Conservation (phyloP, 2,329 filamentous ascomycete genomes). For the Thermomyces lanuginosus region DNA sequence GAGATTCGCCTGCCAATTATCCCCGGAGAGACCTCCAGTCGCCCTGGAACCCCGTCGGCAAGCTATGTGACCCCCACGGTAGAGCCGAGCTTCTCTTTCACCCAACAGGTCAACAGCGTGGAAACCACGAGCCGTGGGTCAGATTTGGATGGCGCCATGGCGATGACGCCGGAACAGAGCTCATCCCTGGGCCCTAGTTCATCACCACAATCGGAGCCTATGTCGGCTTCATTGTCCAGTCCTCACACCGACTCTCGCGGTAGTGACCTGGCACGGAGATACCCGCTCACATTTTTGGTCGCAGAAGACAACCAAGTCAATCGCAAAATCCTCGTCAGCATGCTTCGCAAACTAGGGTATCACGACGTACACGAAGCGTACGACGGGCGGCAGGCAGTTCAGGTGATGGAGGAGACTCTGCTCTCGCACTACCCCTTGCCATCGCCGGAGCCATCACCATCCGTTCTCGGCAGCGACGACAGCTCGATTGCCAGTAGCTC, state of each 20-base stretch:
- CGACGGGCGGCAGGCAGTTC: constrained; percentile 51
- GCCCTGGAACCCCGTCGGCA: constrained; percentile 37
- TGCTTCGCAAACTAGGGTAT: constrained; percentile 53
- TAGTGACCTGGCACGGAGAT: constrained; percentile 39
- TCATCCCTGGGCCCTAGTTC: no score
- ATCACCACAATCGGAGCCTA: no score
- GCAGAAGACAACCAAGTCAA: constrained; percentile 62
- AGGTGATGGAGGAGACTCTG: constrained; percentile 37
- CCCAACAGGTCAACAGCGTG: no score
- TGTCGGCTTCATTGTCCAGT: no score
- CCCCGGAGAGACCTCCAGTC: constrained; percentile 28
- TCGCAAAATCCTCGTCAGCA: constrained; percentile 48
- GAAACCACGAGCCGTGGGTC: no score
- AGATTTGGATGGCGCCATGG: no score
- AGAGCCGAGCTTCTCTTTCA: no score
- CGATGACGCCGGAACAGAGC: no score
- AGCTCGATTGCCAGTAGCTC: constrained; percentile 8
- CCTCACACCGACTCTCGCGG: constrained; percentile 36
- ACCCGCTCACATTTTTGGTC: constrained; percentile 51
- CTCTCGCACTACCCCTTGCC: constrained; percentile 10
- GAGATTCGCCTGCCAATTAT: constrained; percentile 49
- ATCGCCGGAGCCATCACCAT: constrained; percentile 6
- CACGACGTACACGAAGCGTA: constrained; percentile 46
- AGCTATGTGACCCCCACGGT: no score
- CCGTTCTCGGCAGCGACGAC: constrained; percentile 11